phyloP scores from a whole-genome alignment of 768 basidiomycete species.

The Galerina marginata region DNA sequence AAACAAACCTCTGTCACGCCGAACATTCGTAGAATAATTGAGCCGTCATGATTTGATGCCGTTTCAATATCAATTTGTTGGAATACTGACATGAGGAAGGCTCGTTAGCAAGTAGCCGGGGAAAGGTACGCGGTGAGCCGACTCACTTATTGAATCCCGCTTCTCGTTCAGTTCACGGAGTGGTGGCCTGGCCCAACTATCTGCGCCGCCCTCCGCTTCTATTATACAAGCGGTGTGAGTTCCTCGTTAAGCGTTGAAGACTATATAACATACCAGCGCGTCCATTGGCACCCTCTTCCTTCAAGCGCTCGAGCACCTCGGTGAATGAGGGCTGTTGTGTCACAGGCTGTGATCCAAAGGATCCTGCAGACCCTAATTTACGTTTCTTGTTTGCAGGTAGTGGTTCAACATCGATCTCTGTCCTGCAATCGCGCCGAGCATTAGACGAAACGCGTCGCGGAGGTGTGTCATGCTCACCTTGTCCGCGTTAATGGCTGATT shows the following conservation, averaged over 20 bases:
- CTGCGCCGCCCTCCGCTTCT: conserved; percentile 82
- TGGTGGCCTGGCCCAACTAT: conserved; percentile 72
- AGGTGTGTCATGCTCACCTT: conserved; percentile 30
- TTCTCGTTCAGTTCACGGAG: conserved; percentile 60
- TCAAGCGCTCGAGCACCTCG: conserved; percentile 66
- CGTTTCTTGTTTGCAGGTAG: conserved; percentile 60
- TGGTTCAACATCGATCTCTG: conserved; percentile 28
- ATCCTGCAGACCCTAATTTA: conserved; percentile 47
- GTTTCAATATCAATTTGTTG: conserved; percentile 96
- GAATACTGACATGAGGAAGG: conserved; percentile 60
- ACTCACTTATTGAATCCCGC: conserved; percentile 71
- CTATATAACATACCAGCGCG: conserved; percentile 41
- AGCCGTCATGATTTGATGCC: conserved; percentile 49
- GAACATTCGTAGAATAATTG: conserved; percentile 70
- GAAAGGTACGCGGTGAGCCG: not conserved
- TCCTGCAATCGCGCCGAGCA: conserved; percentile 27
- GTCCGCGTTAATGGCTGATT: conserved; percentile 35
- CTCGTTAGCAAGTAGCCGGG: not conserved
- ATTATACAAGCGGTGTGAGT: conserved; percentile 1
- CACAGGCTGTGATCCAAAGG: conserved; percentile 44
- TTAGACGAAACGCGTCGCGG: conserved; percentile 25
- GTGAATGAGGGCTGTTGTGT: conserved; percentile 56
- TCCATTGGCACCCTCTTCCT: conserved; percentile 52
- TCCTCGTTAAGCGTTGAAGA: not conserved
- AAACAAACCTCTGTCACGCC: conserved; percentile 83